Conservation (phyloP, 352 stramenopile genomes). For the Peronospora belbahrii region DNA sequence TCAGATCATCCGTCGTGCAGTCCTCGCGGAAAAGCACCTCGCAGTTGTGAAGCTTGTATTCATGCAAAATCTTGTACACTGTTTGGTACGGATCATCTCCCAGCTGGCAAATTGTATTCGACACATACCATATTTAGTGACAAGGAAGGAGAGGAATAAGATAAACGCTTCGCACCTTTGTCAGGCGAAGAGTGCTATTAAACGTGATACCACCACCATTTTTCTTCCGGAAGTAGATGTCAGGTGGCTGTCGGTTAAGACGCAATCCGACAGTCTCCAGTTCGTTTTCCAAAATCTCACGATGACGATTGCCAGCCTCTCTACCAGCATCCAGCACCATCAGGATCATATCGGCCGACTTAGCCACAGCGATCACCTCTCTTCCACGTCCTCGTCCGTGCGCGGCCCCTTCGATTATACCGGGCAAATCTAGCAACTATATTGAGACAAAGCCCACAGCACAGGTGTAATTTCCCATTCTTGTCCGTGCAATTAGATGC, state of each 20-base stretch:
- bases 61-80: slow-evolving; percentile 87
- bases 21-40: slow-evolving; percentile 97
- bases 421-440: slow-evolving; percentile 96
- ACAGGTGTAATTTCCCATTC: background rate
- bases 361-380: slow-evolving; percentile 98
- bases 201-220: slow-evolving; percentile 93
- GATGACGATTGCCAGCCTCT: slow-evolving; percentile 94
- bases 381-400: slow-evolving; percentile 95
- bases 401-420: slow-evolving; percentile 99
- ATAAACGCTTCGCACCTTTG: slow-evolving; percentile 60
- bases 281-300: slow-evolving; percentile 97
- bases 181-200: slow-evolving; percentile 93
- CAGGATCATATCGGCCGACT: slow-evolving; percentile 97
- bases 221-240: slow-evolving; percentile 96
- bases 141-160: background rate
- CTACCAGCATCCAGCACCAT: slow-evolving; percentile 98
- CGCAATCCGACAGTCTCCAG: slow-evolving; percentile 97
- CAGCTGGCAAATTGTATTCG: slow-evolving; percentile 32
- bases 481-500: background rate
- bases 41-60: slow-evolving; percentile 98
- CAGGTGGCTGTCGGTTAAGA: slow-evolving; percentile 94
- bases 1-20: slow-evolving; percentile 95
- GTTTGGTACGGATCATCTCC: slow-evolving; percentile 84
- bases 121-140: background rate
- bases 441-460: background rate